Evolutionary conservation across 176 grass and related monocot species (phyloP).

Genomic region (Oryza officinalis): DNA sequence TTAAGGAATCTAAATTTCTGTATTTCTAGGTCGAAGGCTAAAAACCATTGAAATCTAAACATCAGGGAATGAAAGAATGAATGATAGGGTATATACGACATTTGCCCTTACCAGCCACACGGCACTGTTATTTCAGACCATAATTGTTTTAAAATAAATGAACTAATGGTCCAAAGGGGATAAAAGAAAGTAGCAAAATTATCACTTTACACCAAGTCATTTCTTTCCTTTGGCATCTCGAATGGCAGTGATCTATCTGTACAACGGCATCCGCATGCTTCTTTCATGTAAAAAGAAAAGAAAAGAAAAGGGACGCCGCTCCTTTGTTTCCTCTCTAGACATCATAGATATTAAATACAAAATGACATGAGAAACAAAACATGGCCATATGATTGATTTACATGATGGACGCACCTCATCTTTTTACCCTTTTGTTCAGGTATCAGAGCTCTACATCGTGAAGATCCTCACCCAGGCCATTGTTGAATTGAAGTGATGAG

Average conservation of each 20-base stretch:
- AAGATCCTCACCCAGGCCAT: conserved; percentile 53
- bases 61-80: not conserved
- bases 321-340: conserved; percentile 33
- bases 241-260: not conserved
- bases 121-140: not conserved
- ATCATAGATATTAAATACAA: conserved; percentile 40
- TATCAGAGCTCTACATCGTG: conserved; percentile 70
- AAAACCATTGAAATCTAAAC: too few species aligned
- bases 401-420: not conserved
- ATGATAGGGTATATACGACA: not conserved
- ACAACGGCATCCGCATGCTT: not conserved
- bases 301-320: conserved; percentile 45
- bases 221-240: not conserved
- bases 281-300: conserved; percentile 22
- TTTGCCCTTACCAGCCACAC: not conserved
- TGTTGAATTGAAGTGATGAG: conserved; percentile 20
- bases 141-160: not conserved
- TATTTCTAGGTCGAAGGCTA: too few species aligned
- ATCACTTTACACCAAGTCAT: not conserved
- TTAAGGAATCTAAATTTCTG: too few species aligned
- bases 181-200: not conserved
- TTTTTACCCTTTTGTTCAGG: not conserved
- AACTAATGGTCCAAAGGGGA: not conserved
- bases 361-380: not conserved
- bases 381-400: not conserved